Evolutionary conservation across 345 rosid species (phyloP).

Genomic region (Ceriops zippeliana): DNA sequence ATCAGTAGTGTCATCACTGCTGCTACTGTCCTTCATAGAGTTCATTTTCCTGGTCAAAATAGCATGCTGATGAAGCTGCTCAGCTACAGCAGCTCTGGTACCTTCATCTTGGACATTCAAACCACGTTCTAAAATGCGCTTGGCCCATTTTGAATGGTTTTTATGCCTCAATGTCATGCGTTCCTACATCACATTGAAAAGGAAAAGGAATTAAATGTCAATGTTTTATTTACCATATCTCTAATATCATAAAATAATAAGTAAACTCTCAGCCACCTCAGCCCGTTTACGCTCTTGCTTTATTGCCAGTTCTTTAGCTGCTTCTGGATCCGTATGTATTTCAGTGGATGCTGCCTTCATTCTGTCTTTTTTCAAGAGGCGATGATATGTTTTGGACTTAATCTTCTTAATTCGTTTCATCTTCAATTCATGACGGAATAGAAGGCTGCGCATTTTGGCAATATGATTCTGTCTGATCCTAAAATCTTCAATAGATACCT

Average conservation of each 20-base stretch:
- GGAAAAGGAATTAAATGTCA: not conserved
- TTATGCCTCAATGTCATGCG: conserved; percentile 77
- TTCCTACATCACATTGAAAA: conserved; percentile 42
- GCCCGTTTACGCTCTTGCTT: conserved; percentile 76
- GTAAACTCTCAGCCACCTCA: conserved; percentile 48
- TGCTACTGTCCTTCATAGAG: conserved; percentile 56
- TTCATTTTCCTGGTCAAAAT: conserved; percentile 82
- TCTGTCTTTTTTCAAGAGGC: conserved; percentile 65
- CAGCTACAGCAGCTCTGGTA: conserved; percentile 73
- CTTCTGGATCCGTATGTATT: conserved; percentile 73
- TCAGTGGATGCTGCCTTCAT: conserved; percentile 41
- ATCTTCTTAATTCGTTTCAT: conserved; percentile 80
- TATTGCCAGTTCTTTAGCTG: conserved; percentile 70
- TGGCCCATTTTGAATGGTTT: conserved; percentile 81
- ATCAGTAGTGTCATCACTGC: conserved; percentile 56
- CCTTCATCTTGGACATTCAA: conserved; percentile 69
- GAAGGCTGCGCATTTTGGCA: conserved; percentile 86
- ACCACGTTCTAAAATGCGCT: conserved; percentile 67
- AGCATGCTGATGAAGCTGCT: conserved; percentile 75
- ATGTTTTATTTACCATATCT: not conserved
- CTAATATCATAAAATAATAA: not conserved
- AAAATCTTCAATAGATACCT: conserved; percentile 81
- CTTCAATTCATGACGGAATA: conserved; percentile 85
- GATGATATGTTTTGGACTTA: conserved; percentile 83
- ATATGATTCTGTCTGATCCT: conserved; percentile 47